Evolutionary conservation across 1,284 basidiomycete genomes (phyloP).

Genomic region (Microbotryum violaceum): DNA sequence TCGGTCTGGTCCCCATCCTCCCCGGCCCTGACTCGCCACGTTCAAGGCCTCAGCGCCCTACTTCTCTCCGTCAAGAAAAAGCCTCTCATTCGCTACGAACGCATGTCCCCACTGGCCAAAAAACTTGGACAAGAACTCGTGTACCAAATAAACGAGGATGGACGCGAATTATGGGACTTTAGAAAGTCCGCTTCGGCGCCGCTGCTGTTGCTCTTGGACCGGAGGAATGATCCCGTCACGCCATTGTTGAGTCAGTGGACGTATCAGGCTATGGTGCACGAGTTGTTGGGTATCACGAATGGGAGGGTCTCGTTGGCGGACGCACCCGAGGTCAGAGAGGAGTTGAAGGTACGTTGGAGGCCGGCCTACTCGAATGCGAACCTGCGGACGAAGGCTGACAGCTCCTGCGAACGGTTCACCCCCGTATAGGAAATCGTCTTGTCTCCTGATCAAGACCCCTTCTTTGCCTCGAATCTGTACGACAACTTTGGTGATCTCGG

Average conservation of each 20-base stretch:
- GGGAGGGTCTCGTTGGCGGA: constrained; percentile 77
- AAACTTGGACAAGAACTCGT: constrained; percentile 80
- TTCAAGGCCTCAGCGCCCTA: constrained; percentile 77
- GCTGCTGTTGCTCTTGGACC: constrained; percentile 58
- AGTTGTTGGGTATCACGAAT: constrained; percentile 86
- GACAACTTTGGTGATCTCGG: constrained; percentile 97
- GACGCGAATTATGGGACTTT: constrained; percentile 49
- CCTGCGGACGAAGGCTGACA: background rate
- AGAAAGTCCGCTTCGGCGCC: constrained; percentile 48
- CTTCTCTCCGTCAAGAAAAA: constrained; percentile 93
- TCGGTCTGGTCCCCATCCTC: constrained; percentile 47
- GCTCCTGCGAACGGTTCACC: background rate
- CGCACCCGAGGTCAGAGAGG: constrained; percentile 79
- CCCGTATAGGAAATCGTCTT: constrained; percentile 77
- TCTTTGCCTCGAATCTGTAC: constrained; percentile 85
- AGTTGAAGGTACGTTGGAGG: constrained; percentile 60
- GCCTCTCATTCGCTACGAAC: constrained; percentile 79
- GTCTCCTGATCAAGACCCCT: constrained; percentile 83
- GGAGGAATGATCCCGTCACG: constrained; percentile 94
- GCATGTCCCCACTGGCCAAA: constrained; percentile 84
- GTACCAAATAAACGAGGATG: constrained; percentile 38
- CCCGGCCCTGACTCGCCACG: constrained; percentile 65
- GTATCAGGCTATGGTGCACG: constrained; percentile 99
- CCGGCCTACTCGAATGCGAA: background rate
- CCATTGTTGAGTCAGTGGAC: constrained; percentile 98